These are phyloP conservation scores for Linderina pennispora DNA, from an alignment of 192 early-diverging fungal species.

Conservation along the genomic window DNA sequence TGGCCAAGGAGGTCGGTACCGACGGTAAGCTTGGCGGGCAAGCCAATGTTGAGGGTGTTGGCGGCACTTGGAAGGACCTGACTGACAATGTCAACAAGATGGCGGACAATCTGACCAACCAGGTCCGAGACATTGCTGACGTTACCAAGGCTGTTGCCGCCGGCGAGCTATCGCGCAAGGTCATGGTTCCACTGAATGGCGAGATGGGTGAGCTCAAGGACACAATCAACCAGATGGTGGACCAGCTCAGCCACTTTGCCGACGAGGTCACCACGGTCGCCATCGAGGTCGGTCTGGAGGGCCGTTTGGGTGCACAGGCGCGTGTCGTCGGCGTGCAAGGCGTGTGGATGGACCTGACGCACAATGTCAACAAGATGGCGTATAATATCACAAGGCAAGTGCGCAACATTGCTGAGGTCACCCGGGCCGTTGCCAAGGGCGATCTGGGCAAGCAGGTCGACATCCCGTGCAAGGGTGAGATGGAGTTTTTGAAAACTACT, in stretches of 20 bases:
- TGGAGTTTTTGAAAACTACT: slow-evolving; percentile 48
- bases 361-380: slow-evolving; percentile 52
- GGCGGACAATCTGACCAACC: slow-evolving; percentile 56
- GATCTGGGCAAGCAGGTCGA: slow-evolving; percentile 43
- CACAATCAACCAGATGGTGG: slow-evolving; percentile 25
- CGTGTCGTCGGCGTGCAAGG: slow-evolving; percentile 39
- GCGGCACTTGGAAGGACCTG: slow-evolving; percentile 55
- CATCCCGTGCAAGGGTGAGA: slow-evolving; percentile 47
- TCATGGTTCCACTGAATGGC: slow-evolving; percentile 48
- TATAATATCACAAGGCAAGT: slow-evolving; percentile 55
- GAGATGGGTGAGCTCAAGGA: slow-evolving; percentile 31
- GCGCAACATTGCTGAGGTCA: slow-evolving; percentile 44
- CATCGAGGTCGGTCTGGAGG: slow-evolving; percentile 48
- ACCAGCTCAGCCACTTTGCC: slow-evolving; percentile 44
- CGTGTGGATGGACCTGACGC: slow-evolving; percentile 46
- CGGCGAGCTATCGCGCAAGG: slow-evolving; percentile 50
- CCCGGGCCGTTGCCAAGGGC: slow-evolving; percentile 48
- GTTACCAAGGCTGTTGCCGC: slow-evolving; percentile 52
- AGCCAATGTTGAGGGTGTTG: slow-evolving; percentile 34
- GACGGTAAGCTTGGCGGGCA: slow-evolving; percentile 72
- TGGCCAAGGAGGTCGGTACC: slow-evolving; percentile 62
- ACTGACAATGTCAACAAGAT: slow-evolving; percentile 57
- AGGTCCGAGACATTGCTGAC: slow-evolving; percentile 55
- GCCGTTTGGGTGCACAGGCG: slow-evolving; percentile 49
- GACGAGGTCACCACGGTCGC: slow-evolving; percentile 45